phyloP scores from a whole-genome alignment of 169 alveolate genomes.

The Plasmodium sp. region DNA sequence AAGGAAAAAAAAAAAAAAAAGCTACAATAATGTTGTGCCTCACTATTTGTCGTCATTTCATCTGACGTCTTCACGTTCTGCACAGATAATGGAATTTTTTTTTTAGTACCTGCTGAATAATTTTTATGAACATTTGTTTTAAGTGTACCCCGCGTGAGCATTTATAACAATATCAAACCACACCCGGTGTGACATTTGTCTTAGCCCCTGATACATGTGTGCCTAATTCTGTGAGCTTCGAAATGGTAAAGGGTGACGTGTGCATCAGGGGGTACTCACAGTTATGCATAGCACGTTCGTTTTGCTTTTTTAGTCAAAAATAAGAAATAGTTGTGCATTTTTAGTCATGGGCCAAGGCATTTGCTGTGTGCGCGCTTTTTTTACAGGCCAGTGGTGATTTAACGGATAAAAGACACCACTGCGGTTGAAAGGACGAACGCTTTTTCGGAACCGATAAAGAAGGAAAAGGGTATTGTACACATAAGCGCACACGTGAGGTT shows the following conservation, averaged over 20 bases:
- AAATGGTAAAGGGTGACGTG: not conserved
- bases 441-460: not conserved
- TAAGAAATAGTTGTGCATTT: not conserved
- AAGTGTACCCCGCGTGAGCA: not conserved
- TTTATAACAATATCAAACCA: not conserved
- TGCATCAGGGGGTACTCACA: not conserved
- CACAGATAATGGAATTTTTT: not conserved
- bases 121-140: not conserved
- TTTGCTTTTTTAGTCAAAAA: not conserved
- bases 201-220: not conserved
- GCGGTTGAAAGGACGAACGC: not conserved
- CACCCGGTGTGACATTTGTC: not conserved
- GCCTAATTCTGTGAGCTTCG: not conserved
- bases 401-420: not conserved
- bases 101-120: not conserved
- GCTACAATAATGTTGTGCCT: not conserved
- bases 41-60: not conserved
- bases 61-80: not conserved
- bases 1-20: not conserved
- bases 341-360: not conserved
- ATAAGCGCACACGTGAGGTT: not conserved
- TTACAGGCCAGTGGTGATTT: not conserved
- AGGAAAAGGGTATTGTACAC: conserved; percentile 4
- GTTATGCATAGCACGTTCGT: not conserved
- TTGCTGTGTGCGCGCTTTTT: not conserved